Conservation (phyloP, 2,329 filamentous ascomycete genomes). For the Chrysoporthe deuterocubensis region DNA sequence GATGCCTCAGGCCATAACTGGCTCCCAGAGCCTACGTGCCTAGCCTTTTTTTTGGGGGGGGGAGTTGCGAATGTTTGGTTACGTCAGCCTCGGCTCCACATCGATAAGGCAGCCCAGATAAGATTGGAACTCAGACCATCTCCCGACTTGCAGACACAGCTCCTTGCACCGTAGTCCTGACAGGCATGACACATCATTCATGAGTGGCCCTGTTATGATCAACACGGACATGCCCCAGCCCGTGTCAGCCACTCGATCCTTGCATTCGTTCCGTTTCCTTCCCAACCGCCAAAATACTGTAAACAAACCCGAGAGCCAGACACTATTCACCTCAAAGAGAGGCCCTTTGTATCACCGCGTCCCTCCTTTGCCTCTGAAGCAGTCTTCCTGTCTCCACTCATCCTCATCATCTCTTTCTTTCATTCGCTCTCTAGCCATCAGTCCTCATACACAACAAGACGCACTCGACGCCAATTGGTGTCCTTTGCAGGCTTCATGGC, state of each 20-base stretch:
- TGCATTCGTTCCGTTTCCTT: conserved; percentile 21
- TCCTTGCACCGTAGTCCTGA: neutral
- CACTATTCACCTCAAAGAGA: conserved; percentile 15
- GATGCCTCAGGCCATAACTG: neutral
- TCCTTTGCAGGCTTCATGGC: conserved; percentile 25
- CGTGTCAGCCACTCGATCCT: conserved; percentile 20
- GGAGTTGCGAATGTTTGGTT: neutral
- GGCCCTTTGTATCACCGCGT: conserved; percentile 18
- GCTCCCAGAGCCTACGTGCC: too few species aligned
- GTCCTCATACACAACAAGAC: conserved; percentile 6
- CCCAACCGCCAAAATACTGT: conserved; percentile 12
- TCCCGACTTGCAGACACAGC: neutral
- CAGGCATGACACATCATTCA: conserved; percentile 7
- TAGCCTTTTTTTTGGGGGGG: neutral
- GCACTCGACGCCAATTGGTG: neutral
- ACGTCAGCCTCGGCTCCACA: neutral
- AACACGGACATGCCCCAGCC: conserved; percentile 14
- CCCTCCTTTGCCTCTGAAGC: conserved; percentile 12
- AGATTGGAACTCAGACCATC: neutral
- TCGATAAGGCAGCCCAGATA: conserved; percentile 2
- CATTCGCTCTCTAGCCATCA: conserved; percentile 9
- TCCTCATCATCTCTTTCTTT: conserved; percentile 19
- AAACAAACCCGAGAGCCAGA: conserved; percentile 15
- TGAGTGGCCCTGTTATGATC: conserved; percentile 15
- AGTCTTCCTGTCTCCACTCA: conserved; percentile 27